phyloP scores from a whole-genome alignment of 768 basidiomycete genomes.

The Boletus rubroflammeus region DNA sequence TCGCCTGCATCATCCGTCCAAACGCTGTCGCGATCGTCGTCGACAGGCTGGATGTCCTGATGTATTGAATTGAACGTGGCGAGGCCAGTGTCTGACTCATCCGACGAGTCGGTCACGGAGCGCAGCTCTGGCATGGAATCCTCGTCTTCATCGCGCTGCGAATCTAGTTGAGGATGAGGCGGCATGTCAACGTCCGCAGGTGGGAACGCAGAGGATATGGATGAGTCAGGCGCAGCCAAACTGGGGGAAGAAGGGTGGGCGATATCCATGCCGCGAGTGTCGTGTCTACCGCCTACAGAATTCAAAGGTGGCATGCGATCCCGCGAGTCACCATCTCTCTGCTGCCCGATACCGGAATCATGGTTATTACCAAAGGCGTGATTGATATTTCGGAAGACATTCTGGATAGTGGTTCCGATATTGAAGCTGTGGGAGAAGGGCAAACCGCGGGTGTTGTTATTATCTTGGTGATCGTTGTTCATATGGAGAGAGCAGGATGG shows the following conservation, averaged over 20 bases:
- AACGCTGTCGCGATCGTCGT: slow-evolving; percentile 28
- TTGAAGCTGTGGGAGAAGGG: slow-evolving; percentile 21
- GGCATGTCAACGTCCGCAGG: slow-evolving; percentile 7
- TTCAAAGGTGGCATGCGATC: slow-evolving; percentile 2
- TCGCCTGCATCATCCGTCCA: slow-evolving; percentile 32
- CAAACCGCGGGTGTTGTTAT: slow-evolving; percentile 1
- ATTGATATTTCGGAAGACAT: slow-evolving; percentile 31
- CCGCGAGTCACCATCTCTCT: not conserved
- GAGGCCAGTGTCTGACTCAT: slow-evolving; percentile 32
- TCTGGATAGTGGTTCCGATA: slow-evolving; percentile 27
- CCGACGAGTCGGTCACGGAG: slow-evolving; percentile 38
- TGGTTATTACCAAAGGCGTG: slow-evolving; percentile 25
- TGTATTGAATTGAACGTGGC: slow-evolving; percentile 30
- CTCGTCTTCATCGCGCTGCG: slow-evolving; percentile 29
- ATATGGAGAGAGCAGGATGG: slow-evolving; percentile 7
- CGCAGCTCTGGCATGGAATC: slow-evolving; percentile 43
- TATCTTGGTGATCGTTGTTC: slow-evolving; percentile 16
- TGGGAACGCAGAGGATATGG: slow-evolving; percentile 2
- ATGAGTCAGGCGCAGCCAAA: not conserved
- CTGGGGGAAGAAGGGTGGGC: slow-evolving; percentile 3
- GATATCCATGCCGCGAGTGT: not conserved
- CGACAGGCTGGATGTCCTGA: slow-evolving; percentile 20
- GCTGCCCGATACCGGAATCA: slow-evolving; percentile 1
- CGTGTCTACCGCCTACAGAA: not conserved
- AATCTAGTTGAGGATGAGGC: not conserved